Conservation (phyloP, 169 alveolate genomes). For the Cryptosporidium tyzzeri region DNA sequence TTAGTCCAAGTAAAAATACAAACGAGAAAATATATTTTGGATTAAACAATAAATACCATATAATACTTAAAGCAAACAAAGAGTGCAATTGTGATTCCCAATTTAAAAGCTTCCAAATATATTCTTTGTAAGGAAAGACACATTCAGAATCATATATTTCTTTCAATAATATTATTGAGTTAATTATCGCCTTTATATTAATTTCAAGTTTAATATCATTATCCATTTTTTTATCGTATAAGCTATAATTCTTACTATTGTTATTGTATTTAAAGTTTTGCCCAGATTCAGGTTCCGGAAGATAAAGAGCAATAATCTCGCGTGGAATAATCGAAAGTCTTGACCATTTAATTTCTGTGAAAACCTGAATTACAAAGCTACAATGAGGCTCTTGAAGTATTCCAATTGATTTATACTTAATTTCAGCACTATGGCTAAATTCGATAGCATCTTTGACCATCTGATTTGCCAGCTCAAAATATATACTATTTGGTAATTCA, state of each 20-base stretch:
- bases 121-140: neutral
- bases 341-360: conserved; percentile 61
- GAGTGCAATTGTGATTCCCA: conserved; percentile 46
- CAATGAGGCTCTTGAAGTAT: conserved; percentile 46
- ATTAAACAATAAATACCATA: conserved; percentile 37
- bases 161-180: conserved; percentile 25
- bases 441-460: conserved; percentile 47
- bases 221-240: neutral
- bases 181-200: conserved; percentile 8
- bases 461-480: conserved; percentile 38
- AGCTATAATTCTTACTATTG: neutral
- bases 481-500: conserved; percentile 30
- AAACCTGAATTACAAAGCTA: conserved; percentile 33
- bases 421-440: conserved; percentile 47
- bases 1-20: neutral
- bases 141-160: conserved; percentile 39
- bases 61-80: conserved; percentile 16
- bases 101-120: conserved; percentile 8
- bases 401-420: conserved; percentile 18
- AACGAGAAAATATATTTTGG: conserved; percentile 35
- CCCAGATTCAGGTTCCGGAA: conserved; percentile 30
- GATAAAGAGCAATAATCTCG: conserved; percentile 61
- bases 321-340: conserved; percentile 57
- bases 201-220: conserved; percentile 8
- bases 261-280: neutral